Percentiles rank a stretch among this genome's conserved stretches.
phyloP scores from a whole-genome alignment of 2,329 filamentous ascomycete species.

The Apiospora sp. region DNA sequence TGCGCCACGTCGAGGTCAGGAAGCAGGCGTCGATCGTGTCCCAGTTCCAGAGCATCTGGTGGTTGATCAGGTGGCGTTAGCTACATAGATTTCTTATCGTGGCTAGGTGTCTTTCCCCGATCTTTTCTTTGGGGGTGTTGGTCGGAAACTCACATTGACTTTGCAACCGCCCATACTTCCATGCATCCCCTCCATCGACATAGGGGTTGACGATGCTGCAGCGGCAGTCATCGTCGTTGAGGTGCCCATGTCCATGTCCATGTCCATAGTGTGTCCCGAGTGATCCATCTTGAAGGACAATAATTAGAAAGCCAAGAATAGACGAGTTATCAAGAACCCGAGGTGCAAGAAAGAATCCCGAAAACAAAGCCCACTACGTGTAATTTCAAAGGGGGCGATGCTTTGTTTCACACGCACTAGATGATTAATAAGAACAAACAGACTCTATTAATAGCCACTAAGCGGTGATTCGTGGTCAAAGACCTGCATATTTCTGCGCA shows the following conservation, averaged over 20 bases:
- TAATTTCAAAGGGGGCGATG: too few species aligned
- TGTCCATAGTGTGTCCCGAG: background rate
- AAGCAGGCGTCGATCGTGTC: conserved; percentile 78
- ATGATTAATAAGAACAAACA: too few species aligned
- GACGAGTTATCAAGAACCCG: background rate
- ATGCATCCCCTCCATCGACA: background rate
- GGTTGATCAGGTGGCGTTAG: background rate
- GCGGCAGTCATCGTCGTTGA: background rate
- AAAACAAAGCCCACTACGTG: too few species aligned
- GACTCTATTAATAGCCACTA: too few species aligned
- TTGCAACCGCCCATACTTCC: background rate
- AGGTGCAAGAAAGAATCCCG: background rate
- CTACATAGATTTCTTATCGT: background rate
- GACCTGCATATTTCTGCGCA: background rate
- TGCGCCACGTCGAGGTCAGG: conserved; percentile 74
- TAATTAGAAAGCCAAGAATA: background rate
- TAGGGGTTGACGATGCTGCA: background rate
- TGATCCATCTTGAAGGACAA: background rate
- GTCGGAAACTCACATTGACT: background rate
- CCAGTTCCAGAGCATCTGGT: conserved; percentile 84
- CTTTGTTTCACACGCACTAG: too few species aligned
- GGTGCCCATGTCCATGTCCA: background rate
- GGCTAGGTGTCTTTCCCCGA: background rate
- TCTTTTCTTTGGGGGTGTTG: background rate
- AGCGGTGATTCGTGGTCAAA: too few species aligned